Evolutionary conservation across 805 yeast species (phyloP).

Genomic region (Ogataea paradorogensis): DNA sequence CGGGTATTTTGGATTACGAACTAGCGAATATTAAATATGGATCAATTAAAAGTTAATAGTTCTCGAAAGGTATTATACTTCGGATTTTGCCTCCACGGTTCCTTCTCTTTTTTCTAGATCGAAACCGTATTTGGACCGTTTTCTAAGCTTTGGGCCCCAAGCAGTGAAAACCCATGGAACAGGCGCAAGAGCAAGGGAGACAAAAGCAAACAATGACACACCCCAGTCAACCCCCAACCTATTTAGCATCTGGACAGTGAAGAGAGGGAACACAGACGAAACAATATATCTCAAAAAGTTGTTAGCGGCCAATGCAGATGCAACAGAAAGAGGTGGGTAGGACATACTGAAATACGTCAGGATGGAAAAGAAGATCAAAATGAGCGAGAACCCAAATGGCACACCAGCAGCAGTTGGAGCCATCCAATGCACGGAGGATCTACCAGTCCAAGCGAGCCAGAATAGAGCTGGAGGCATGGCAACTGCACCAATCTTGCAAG

Average conservation of each 20-base stretch:
- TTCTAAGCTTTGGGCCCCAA: constrained; percentile 58
- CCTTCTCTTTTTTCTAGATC: constrained; percentile 37
- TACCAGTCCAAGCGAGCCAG: constrained; percentile 82
- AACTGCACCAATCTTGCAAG: constrained; percentile 66
- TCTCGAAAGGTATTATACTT: too few species aligned
- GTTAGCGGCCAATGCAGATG: constrained; percentile 89
- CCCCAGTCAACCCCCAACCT: constrained; percentile 80
- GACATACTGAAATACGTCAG: constrained; percentile 66
- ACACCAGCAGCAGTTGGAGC: constrained; percentile 74
- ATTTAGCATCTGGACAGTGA: constrained; percentile 79
- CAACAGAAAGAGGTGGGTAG: constrained; percentile 73
- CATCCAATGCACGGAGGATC: constrained; percentile 65
- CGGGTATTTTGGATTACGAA: constrained; percentile 13
- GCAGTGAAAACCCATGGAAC: constrained; percentile 68
- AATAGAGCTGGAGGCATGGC: constrained; percentile 66
- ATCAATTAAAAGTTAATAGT: too few species aligned
- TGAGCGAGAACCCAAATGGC: constrained; percentile 72
- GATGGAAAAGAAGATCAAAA: constrained; percentile 67
- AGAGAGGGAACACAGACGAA: constrained; percentile 80
- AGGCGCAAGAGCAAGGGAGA: constrained; percentile 68
- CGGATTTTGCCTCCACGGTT: constrained; percentile 15
- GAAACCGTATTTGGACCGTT: constrained; percentile 55
- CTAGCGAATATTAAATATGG: not conserved
- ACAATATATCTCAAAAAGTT: constrained; percentile 71
- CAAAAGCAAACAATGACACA: constrained; percentile 59